Percentiles rank a stretch among this genome's conserved stretches.
Evolutionary conservation across 164 flowering plant species (phyloP).

Genomic region (Aristolochia californica): DNA sequence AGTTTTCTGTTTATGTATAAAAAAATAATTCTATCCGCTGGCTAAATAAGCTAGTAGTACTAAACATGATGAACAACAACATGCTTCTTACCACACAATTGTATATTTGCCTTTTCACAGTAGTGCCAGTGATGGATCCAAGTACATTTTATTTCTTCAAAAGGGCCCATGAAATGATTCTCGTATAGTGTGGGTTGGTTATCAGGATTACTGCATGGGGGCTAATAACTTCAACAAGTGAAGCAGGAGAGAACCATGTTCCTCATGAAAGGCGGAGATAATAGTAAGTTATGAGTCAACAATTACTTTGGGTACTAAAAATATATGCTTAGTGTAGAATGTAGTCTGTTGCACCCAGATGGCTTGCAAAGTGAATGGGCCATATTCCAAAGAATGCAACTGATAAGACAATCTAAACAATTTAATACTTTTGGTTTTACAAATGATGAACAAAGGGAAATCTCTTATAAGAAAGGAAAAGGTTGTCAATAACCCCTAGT

Average conservation of each 20-base stretch:
- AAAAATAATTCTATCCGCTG: neutral
- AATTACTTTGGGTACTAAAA: too few relatives aligned
- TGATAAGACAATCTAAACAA: too few relatives aligned
- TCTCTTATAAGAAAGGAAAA: neutral
- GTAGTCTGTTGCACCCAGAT: too few relatives aligned
- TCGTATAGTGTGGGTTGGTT: constrained; percentile 52
- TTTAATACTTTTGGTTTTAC: too few relatives aligned
- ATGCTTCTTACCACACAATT: constrained; percentile 9
- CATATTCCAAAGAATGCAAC: too few relatives aligned
- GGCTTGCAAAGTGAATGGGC: too few relatives aligned
- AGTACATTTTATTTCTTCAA: constrained; percentile 27
- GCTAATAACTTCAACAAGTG: constrained; percentile 34
- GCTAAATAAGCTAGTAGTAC: constrained; percentile 5
- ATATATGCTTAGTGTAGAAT: too few relatives aligned
- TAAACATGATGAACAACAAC: constrained; percentile 23
- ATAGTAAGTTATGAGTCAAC: neutral
- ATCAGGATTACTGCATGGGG: constrained; percentile 23
- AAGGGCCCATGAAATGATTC: constrained; percentile 35
- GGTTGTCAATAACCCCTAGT: neutral
- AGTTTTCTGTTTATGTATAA: constrained; percentile 1
- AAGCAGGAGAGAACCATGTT: constrained; percentile 34
- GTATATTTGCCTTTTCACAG: constrained; percentile 4
- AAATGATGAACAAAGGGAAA: neutral
- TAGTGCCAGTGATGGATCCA: too few relatives aligned
- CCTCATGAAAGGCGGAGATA: neutral